These are phyloP conservation scores for Phycomyces nitens DNA, from an alignment of 192 early-diverging fungal species.

Conservation along the genomic window DNA sequence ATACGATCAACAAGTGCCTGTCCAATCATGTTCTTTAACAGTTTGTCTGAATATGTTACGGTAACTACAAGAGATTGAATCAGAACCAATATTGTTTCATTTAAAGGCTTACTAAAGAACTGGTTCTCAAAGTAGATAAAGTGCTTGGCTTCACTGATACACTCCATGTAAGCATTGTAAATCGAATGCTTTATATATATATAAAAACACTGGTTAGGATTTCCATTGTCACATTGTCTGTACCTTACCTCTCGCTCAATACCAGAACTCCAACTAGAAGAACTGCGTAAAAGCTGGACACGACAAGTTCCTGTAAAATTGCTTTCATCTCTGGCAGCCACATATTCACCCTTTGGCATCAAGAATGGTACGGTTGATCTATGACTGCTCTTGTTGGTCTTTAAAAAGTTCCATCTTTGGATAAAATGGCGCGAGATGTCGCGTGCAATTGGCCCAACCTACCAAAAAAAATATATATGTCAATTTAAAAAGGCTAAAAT, in stretches of 20 bases:
- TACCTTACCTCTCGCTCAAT: conserved; percentile 46
- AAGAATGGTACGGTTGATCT: conserved; percentile 60
- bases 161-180: conserved; percentile 74
- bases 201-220: no score
- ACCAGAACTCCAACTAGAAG: conserved; percentile 68
- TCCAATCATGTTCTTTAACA: conserved; percentile 82
- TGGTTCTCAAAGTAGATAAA: conserved; percentile 97
- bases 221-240: no score
- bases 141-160: conserved; percentile 74
- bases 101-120: conserved; percentile 73
- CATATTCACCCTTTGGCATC: conserved; percentile 75
- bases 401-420: conserved; percentile 91
- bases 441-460: conserved; percentile 69
- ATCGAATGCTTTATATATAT: conserved; percentile 58
- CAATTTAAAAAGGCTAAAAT: background rate
- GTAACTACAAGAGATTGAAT: conserved; percentile 39
- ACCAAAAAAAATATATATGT: background rate
- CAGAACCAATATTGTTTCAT: background rate
- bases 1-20: conserved; percentile 77
- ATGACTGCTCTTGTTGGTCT: conserved; percentile 62
- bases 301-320: conserved; percentile 63
- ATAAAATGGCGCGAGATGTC: conserved; percentile 88
- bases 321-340: conserved; percentile 51
- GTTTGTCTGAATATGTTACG: conserved; percentile 34
- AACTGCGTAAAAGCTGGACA: conserved; percentile 71